These are phyloP conservation scores for Stachybotrys echinatus DNA, from an alignment of 2,329 filamentous ascomycete genomes.

Conservation along the genomic window DNA sequence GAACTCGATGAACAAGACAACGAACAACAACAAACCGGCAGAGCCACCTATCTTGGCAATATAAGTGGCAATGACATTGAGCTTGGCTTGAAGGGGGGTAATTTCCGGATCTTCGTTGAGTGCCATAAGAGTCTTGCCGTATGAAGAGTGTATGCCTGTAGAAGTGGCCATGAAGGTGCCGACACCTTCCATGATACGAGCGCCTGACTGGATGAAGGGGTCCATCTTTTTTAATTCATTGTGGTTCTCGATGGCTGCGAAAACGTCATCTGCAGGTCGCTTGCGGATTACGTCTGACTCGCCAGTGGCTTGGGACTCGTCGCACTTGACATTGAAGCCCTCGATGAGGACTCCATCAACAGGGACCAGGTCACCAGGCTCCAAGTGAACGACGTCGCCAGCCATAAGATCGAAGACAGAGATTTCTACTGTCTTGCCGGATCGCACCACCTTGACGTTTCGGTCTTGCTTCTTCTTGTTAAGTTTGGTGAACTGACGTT, in stretches of 20 bases:
- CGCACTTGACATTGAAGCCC: conserved; percentile 69
- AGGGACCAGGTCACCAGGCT: conserved; percentile 69
- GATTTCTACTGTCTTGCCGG: conserved; percentile 63
- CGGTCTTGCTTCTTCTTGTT: conserved; percentile 78
- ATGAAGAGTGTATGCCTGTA: conserved; percentile 67
- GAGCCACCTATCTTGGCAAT: conserved; percentile 73
- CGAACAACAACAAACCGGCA: conserved; percentile 74
- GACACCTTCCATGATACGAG: conserved; percentile 71
- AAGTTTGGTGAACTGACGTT: conserved; percentile 71
- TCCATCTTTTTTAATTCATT: conserved; percentile 68
- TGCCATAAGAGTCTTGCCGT: conserved; percentile 70
- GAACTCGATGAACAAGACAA: conserved; percentile 83
- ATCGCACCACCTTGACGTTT: conserved; percentile 65
- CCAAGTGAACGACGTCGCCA: conserved; percentile 67
- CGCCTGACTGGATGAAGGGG: conserved; percentile 80
- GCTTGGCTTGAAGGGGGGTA: conserved; percentile 70
- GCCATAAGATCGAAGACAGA: conserved; percentile 65
- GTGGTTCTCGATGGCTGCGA: conserved; percentile 60
- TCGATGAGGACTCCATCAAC: conserved; percentile 70
- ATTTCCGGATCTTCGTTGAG: conserved; percentile 70
- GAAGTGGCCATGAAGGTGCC: conserved; percentile 71
- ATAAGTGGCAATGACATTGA: conserved; percentile 70
- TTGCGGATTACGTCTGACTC: conserved; percentile 74
- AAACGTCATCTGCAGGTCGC: conserved; percentile 61
- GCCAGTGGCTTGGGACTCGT: conserved; percentile 74